Evolutionary conservation across 441 rosid genomes (phyloP).

Genomic region (Macaranga tanarius): DNA sequence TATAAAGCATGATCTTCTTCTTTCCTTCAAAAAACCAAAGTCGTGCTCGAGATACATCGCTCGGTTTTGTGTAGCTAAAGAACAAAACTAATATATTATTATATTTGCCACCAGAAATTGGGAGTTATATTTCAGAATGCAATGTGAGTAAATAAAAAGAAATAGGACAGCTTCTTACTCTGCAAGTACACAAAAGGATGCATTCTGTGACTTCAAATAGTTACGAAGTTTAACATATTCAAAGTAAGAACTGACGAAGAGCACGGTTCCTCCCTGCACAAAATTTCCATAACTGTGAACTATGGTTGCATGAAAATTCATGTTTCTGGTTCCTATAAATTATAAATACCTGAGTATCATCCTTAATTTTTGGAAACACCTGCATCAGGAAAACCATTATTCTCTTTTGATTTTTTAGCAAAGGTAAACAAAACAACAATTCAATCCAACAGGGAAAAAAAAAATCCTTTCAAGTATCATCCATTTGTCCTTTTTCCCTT

Average conservation of each 20-base stretch:
- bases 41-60: slow-evolving; percentile 79
- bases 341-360: slow-evolving; percentile 68
- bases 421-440: slow-evolving; percentile 17
- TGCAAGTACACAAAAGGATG: slow-evolving; percentile 84
- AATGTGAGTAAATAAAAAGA: neutral
- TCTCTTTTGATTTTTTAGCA: slow-evolving; percentile 16
- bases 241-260: slow-evolving; percentile 82
- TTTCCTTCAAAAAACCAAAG: slow-evolving; percentile 68
- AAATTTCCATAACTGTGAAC: slow-evolving; percentile 18
- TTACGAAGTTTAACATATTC: slow-evolving; percentile 83
- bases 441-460: neutral
- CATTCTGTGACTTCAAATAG: slow-evolving; percentile 80
- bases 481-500: neutral
- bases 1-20: slow-evolving; percentile 83
- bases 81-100: slow-evolving; percentile 10
- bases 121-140: neutral
- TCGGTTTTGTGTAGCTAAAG: slow-evolving; percentile 62
- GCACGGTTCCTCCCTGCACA: slow-evolving; percentile 83
- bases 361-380: slow-evolving; percentile 94
- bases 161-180: slow-evolving; percentile 58
- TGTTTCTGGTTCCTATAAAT: neutral
- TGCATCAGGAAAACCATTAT: slow-evolving; percentile 42
- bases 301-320: slow-evolving; percentile 18
- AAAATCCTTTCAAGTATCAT: neutral
- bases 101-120: slow-evolving; percentile 10